Evolutionary conservation across 208 protist genomes (phyloP).

Genomic region (Leishmania tropica): DNA sequence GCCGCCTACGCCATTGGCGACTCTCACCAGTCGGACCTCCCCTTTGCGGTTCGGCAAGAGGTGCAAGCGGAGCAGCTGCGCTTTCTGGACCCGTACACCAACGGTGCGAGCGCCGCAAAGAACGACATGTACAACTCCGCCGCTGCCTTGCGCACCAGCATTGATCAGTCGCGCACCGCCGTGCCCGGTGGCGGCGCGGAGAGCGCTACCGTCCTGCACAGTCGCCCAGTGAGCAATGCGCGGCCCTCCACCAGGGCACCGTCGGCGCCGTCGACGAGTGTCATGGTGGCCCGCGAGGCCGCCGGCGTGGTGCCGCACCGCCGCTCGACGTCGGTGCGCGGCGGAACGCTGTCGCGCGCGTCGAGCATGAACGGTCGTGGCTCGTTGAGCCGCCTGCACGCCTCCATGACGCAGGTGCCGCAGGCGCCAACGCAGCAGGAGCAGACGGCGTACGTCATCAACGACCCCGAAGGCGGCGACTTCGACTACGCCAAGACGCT

Average conservation of each 20-base stretch:
- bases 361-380: conserved; percentile 26
- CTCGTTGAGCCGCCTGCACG: conserved; percentile 34
- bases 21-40: conserved; percentile 47
- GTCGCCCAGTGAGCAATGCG: conserved; percentile 18
- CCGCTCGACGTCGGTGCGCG: conserved; percentile 34
- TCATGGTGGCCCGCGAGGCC: conserved; percentile 60
- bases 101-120: conserved; percentile 33
- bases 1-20: conserved; percentile 64
- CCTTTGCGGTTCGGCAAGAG: conserved; percentile 81
- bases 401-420: conserved; percentile 29
- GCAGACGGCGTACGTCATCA: conserved; percentile 60
- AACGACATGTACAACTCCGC: conserved; percentile 35
- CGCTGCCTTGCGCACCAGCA: neutral
- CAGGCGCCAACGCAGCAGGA: conserved; percentile 13
- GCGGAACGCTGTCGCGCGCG: conserved; percentile 11
- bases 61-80: conserved; percentile 59
- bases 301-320: conserved; percentile 77
- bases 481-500: conserved; percentile 61
- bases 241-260: conserved; percentile 19
- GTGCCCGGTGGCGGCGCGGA: conserved; percentile 9
- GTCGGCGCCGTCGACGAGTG: conserved; percentile 26
- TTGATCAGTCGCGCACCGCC: conserved; percentile 22
- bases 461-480: conserved; percentile 88
- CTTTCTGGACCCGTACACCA: conserved; percentile 75
- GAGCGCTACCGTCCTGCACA: conserved; percentile 11